Base-by-base conservation (phyloP, 2,329 filamentous ascomycete species). In the Lithohypha guttulata region DNA sequence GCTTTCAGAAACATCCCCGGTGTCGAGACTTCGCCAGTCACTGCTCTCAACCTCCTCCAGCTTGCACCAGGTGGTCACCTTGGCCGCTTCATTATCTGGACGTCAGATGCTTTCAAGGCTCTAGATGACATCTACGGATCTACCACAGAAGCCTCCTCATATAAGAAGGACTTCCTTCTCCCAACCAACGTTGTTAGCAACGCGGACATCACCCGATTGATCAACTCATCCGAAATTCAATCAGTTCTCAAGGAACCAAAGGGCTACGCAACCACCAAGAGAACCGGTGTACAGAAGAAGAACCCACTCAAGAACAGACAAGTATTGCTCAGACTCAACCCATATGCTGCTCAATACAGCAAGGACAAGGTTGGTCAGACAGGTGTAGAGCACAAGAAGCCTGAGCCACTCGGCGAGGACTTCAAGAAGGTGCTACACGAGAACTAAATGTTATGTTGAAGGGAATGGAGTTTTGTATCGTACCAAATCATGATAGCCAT, bases 231-330 rank as follows among this genome's bases (percentile, higher is more conserved):
- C 60, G 91, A 98, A 74, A 82, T 96, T 67, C 91, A 98, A 81
- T 84, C 81, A 68, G 89, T 94, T 44, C 79, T 98, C 60, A 80
- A 83, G 58, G 85, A 81, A 47, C 85, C 87, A 67, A 91, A 87
- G 76, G 91, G 91, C 57, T 78, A 81, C 56, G 78, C 85, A 61
- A 70, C 79, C 62, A 93, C 86, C 69, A 95, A 95, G 79, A 84
- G 91, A 62, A 70, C 74, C 55, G 70, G 75, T 60, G 85, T 94
- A 55, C 89, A 95, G 79, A 98, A 98, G 86, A 96, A 96, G 87
- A 98, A 98, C 79, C 91, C 91, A 60, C 86, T 98, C 56, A 76
- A 75, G 71, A 98, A 98, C 83, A 93, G 86, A 79, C 91, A 96
- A 77, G 82, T 98, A 55, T 78, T 95, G 69, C 83, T 98, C 63